phyloP scores from a whole-genome alignment of 2,329 filamentous ascomycete genomes.

The Colletotrichum sp. region DNA sequence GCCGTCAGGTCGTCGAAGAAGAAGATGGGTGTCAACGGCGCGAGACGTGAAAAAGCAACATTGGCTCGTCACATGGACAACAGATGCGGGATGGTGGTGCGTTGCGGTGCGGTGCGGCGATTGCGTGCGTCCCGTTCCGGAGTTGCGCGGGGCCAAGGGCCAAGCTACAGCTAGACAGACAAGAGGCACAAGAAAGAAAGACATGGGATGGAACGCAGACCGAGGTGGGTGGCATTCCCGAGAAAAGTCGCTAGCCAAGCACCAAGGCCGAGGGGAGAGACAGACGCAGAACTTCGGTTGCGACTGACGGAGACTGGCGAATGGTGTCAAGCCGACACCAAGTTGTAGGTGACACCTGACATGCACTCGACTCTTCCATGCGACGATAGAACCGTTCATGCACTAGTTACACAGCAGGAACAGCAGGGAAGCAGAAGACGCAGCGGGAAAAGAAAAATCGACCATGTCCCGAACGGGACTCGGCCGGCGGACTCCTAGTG shows the following conservation, averaged over 20 bases:
- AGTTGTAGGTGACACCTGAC: constrained; percentile 10
- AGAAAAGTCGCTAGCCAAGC: constrained; percentile 2
- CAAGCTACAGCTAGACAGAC: neutral
- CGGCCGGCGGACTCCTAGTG: constrained; percentile 10
- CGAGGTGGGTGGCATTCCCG: constrained; percentile 16
- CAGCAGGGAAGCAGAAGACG: constrained; percentile 4
- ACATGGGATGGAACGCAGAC: constrained; percentile 2
- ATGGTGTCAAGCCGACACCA: neutral
- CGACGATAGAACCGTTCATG: constrained; percentile 14
- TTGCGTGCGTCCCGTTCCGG: constrained; percentile 20
- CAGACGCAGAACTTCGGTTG: neutral
- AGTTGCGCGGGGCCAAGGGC: neutral
- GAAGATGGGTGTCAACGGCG: constrained; percentile 10
- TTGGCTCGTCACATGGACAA: constrained; percentile 14
- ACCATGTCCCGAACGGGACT: constrained; percentile 1
- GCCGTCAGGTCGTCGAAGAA: neutral
- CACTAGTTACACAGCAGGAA: constrained; percentile 13
- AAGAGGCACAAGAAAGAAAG: neutral
- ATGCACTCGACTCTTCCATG: constrained; percentile 18
- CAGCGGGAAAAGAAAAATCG: neutral
- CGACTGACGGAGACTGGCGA: neutral
- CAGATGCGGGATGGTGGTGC: neutral
- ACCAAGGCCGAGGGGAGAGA: neutral
- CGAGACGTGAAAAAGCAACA: constrained; percentile 9
- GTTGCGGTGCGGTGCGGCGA: neutral